Evolutionary conservation across 1,139 yeast species (phyloP), one percentile per base, ranked within the genome.

Genomic region (Schwanniomyces etchellsii): DNA sequence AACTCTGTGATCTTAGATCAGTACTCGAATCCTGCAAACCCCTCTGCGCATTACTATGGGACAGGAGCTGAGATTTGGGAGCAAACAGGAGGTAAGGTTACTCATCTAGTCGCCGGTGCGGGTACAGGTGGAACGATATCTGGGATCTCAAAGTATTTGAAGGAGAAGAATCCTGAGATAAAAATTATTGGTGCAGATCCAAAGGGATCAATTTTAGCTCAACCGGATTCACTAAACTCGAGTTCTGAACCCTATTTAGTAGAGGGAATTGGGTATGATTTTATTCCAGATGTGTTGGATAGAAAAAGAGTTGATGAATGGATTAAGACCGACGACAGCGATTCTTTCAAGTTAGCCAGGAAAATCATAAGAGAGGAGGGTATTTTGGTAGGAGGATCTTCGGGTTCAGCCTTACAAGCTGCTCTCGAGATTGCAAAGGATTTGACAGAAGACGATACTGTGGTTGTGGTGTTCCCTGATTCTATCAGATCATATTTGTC

Each of bases 231-330:
- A n/a, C 68, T 85, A 47, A 85, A 85, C 58, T 53, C 65, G 26
- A 57, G 77, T 20, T 55, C 65, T 25, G 77, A 73, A 12, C 70
- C 77, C 14, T 85, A 85, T 62, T 74, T 83, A 51, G 95, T 85
- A 29, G 95, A 85, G 62, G 95, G 95, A 57, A 85, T 85, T 47
- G 95, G 95, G 44, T 85, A 85, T 55, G 95, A 85, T 59, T 85
- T 85, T 52, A 68, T 85, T 39, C 95, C 95, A 29, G 84, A 83
- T 33, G 95, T 82, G 16, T 70, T 85, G 50, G 66, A 79, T 52
- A 74, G 94, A 58, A 49, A 60, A 16, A 57, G 63, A 35, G 81
- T 85, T 26, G 94, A 85, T 55, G 60, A 70, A 38, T 85, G 95
- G 95, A 71, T 81, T 64, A 85, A 85, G 69, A 84, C 94, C 30